phyloP scores from a whole-genome alignment of 1,284 basidiomycete species.

The Cutaneotrichosporon sp. region DNA sequence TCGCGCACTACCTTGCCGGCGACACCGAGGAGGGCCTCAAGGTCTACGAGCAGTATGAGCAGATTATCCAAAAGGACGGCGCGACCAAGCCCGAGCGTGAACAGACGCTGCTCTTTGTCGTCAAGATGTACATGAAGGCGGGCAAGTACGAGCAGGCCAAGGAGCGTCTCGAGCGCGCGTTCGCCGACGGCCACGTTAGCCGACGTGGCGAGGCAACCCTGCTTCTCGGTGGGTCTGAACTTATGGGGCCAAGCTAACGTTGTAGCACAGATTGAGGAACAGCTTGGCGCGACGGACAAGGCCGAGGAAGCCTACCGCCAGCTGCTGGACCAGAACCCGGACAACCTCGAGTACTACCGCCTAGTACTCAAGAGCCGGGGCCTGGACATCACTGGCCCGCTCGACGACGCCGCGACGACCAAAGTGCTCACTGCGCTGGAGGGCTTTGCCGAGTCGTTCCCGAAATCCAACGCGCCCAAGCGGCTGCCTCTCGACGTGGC shows the following conservation, averaged over 20 bases:
- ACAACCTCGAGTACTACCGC: slow-evolving; percentile 73
- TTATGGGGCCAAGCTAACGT: slow-evolving; percentile 4
- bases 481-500: slow-evolving; percentile 67
- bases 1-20: slow-evolving; percentile 81
- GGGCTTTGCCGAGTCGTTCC: slow-evolving; percentile 59
- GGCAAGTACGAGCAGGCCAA: slow-evolving; percentile 53
- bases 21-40: slow-evolving; percentile 67
- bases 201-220: slow-evolving; percentile 68
- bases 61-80: slow-evolving; percentile 56
- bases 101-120: slow-evolving; percentile 77
- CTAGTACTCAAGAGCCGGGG: slow-evolving; percentile 65
- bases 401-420: slow-evolving; percentile 49
- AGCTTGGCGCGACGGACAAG: slow-evolving; percentile 59
- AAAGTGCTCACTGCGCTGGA: slow-evolving; percentile 59
- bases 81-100: slow-evolving; percentile 60
- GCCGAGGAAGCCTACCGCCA: slow-evolving; percentile 72
- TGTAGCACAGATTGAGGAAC: slow-evolving; percentile 55
- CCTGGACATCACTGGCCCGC: slow-evolving; percentile 51
- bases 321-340: slow-evolving; percentile 79
- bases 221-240: slow-evolving; percentile 56
- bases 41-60: slow-evolving; percentile 60
- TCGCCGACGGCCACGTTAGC: slow-evolving; percentile 62
- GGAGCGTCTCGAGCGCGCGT: slow-evolving; percentile 62
- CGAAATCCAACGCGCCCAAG: slow-evolving; percentile 65
- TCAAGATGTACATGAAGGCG: slow-evolving; percentile 70